Evolutionary conservation across 768 basidiomycete genomes (phyloP), one percentile per base, ranked within the genome.

Genomic region (Artomyces pyxidatus): DNA sequence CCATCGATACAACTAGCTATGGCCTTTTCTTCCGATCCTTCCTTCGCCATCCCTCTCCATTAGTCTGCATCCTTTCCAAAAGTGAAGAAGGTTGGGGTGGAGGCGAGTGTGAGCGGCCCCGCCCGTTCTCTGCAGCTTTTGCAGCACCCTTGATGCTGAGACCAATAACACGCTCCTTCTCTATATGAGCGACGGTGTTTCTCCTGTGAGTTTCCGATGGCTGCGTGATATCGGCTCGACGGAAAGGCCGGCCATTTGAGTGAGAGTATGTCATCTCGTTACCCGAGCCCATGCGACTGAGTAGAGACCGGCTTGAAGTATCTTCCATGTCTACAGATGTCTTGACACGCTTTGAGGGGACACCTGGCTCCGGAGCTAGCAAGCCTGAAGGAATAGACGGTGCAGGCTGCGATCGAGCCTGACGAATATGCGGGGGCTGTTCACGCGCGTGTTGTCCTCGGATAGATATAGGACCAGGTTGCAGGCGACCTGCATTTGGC

Each of bases 91-190:
- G 37, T 35, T 37, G 45, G 16, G 38, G n/a, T 6, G 27, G 47
- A 22, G 23, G 26, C 25, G 30, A 12, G 22, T 9, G 29, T 1
- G 23, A 16, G 10, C 19, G 11, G 3, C 14, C 27, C 22, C 16
- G n/a, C 16, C 22, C 42, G 14, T 3, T 4, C 14, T 17, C 25
- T 21, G 22, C 47, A n/a, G 53, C 48, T 4, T 50, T 26, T 27
- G 53, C 53, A 8, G 56, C 53, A 2, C 56, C 53, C 32, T 55
- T 57, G 38, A 55, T 55, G 17, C 53, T 51, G 8, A 55, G 32
- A 11, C 55, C 49, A 8, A 41, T 22, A 10, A 25, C 14, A n/a
- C 16, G 45, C 45, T 46, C 26, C 43, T 28, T 26, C 16, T 9
- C n/a, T n/a, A 19, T 6, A 7, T n/a, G 43, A n/a, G 26, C 26